Evolutionary conservation across 441 rosid species (phyloP).

Genomic region (Eutrema salsugineum): DNA sequence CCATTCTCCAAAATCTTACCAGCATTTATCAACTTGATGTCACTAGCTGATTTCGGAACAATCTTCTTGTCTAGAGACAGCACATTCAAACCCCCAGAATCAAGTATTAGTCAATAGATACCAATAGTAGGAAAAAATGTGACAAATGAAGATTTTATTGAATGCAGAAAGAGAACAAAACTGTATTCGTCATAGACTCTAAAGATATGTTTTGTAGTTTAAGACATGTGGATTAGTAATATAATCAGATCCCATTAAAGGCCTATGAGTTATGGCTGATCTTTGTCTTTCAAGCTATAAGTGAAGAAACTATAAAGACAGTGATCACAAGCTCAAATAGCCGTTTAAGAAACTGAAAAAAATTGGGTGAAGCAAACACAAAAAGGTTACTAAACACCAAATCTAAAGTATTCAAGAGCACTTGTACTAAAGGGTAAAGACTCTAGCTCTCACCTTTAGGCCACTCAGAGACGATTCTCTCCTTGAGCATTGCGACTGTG

Average conservation of each 20-base stretch:
- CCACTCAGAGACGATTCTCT: conserved; percentile 77
- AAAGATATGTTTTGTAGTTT: neutral
- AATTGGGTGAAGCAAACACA: neutral
- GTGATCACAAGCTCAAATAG: neutral
- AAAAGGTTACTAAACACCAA: neutral
- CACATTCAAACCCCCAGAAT: neutral
- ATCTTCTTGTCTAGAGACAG: conserved; percentile 55
- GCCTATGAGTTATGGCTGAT: neutral
- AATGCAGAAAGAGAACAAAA: neutral
- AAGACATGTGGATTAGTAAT: neutral
- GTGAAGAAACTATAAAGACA: neutral
- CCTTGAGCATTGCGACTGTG: conserved; percentile 71
- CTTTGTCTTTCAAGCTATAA: neutral
- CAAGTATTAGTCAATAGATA: neutral
- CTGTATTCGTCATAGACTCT: neutral
- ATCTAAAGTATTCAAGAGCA: neutral
- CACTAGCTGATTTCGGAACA: conserved; percentile 69
- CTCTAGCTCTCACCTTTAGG: conserved; percentile 56
- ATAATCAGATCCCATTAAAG: neutral
- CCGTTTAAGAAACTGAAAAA: neutral
- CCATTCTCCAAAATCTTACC: conserved; percentile 85
- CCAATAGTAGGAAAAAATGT: neutral
- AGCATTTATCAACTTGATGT: conserved; percentile 80
- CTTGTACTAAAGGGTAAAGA: neutral
- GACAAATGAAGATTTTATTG: neutral